These are phyloP conservation scores for Chlamydomonas applanata DNA, from an alignment of 139 green algal species.

Conservation along the genomic window DNA sequence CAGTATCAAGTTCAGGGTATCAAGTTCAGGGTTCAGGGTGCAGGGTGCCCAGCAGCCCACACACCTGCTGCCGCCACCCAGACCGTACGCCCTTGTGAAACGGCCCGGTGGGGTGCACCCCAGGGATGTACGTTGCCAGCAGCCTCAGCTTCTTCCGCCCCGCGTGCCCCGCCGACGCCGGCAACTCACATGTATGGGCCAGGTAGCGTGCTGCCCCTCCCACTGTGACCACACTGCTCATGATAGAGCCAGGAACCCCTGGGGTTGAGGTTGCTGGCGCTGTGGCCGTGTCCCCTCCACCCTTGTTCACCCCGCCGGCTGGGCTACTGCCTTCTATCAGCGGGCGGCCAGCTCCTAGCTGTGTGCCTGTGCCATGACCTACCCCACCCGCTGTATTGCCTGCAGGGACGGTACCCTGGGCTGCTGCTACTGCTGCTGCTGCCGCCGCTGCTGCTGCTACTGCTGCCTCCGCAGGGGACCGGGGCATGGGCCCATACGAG, in stretches of 20 bases:
- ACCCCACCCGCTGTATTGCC: too few species aligned
- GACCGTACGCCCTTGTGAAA: conserved; percentile 11
- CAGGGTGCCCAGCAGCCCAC: neutral
- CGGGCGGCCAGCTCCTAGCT: too few species aligned
- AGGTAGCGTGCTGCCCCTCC: neutral
- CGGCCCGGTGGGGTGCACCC: conserved; percentile 26
- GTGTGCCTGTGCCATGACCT: neutral
- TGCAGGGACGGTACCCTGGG: too few species aligned
- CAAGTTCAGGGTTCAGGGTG: too few species aligned
- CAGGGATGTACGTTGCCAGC: conserved; percentile 29
- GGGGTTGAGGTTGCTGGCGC: neutral
- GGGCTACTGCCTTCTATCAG: too few species aligned
- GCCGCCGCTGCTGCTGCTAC: conserved; percentile 5
- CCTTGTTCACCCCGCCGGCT: too few species aligned
- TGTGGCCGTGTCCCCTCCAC: neutral
- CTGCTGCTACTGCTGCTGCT: neutral
- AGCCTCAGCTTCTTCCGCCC: neutral
- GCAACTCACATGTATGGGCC: conserved; percentile 1
- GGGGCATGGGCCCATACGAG: neutral
- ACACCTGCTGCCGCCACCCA: conserved; percentile 1
- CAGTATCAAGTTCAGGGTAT: too few species aligned
- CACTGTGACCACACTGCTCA: neutral
- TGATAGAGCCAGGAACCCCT: neutral
- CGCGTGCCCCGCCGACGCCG: conserved; percentile 14
- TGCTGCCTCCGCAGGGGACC: conserved; percentile 4